These are phyloP conservation scores for Quercus mongolica DNA, from an alignment of 306 rosid genomes.

Conservation along the genomic window DNA sequence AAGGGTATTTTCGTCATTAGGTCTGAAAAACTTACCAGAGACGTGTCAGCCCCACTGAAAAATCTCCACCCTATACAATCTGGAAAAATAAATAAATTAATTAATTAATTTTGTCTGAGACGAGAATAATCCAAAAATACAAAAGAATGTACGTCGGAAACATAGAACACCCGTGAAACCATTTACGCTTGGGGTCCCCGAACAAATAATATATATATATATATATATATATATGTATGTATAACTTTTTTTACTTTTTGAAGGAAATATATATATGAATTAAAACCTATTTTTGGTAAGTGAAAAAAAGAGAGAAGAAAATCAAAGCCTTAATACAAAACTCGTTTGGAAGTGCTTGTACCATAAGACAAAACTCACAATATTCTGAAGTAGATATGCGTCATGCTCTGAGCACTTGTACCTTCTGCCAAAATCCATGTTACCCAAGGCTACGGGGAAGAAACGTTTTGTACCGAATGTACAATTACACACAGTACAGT, in stretches of 20 bases:
- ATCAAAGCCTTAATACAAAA: neutral
- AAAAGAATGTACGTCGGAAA: neutral
- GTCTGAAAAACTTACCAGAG: slow-evolving; percentile 48
- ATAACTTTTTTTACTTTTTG: too few relatives aligned
- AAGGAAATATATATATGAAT: neutral
- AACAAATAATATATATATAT: neutral
- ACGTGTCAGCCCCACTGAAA: slow-evolving; percentile 56
- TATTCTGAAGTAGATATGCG: neutral
- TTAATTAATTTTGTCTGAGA: neutral
- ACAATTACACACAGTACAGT: neutral
- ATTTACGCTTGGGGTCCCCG: too few relatives aligned
- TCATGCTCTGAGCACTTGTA: neutral
- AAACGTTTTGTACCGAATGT: neutral
- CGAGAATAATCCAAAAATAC: neutral
- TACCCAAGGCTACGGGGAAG: too few relatives aligned
- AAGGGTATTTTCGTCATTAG: slow-evolving; percentile 29
- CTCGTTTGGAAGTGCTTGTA: neutral
- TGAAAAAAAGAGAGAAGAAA: neutral
- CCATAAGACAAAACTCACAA: neutral
- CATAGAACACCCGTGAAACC: too few relatives aligned
- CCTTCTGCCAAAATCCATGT: neutral
- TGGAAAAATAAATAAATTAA: slow-evolving; percentile 29
- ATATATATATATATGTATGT: too few relatives aligned
- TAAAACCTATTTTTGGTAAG: neutral
- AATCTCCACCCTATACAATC: slow-evolving; percentile 76